These are phyloP conservation scores for Fusarium setosum DNA, from an alignment of 2,329 filamentous ascomycete species.

Conservation along the genomic window DNA sequence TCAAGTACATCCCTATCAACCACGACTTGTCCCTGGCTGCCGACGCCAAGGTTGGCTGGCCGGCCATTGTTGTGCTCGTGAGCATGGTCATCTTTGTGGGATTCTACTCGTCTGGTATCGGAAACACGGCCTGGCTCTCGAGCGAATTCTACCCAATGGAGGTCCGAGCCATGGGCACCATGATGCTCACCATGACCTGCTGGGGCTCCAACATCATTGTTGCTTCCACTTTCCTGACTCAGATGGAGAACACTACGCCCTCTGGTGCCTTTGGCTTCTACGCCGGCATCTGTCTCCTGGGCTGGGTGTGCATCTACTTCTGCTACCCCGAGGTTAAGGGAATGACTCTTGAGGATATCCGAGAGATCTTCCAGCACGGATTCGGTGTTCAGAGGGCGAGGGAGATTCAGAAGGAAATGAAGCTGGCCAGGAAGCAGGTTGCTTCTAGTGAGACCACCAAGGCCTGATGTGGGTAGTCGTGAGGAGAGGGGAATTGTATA, in stretches of 20 bases:
- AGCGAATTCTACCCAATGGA: conserved; percentile 60
- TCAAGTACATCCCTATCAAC: conserved; percentile 55
- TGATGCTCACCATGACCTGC: conserved; percentile 59
- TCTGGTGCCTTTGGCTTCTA: conserved; percentile 65
- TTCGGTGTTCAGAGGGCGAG: conserved; percentile 58
- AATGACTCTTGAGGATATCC: conserved; percentile 65
- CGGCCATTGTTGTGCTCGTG: conserved; percentile 57
- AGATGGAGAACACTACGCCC: conserved; percentile 60
- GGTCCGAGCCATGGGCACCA: conserved; percentile 59
- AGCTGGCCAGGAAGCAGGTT: conserved; percentile 13
- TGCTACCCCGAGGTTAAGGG: conserved; percentile 66
- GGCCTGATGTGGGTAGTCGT: conserved; percentile 3
- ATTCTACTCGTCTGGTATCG: conserved; percentile 57
- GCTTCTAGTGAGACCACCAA: conserved; percentile 6
- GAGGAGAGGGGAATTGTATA: neutral
- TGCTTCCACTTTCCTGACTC: conserved; percentile 59
- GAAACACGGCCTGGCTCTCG: conserved; percentile 59
- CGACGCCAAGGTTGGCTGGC: conserved; percentile 37
- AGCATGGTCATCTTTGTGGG: conserved; percentile 43
- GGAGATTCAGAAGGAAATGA: conserved; percentile 50
- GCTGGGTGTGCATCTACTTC: conserved; percentile 56
- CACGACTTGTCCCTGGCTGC: conserved; percentile 52
- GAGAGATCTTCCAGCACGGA: conserved; percentile 60
- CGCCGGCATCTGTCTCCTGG: conserved; percentile 59
- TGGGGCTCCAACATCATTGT: conserved; percentile 63